Base-by-base conservation (phyloP, 2,329 filamentous ascomycete species). In the Xylariaceae sp. region DNA sequence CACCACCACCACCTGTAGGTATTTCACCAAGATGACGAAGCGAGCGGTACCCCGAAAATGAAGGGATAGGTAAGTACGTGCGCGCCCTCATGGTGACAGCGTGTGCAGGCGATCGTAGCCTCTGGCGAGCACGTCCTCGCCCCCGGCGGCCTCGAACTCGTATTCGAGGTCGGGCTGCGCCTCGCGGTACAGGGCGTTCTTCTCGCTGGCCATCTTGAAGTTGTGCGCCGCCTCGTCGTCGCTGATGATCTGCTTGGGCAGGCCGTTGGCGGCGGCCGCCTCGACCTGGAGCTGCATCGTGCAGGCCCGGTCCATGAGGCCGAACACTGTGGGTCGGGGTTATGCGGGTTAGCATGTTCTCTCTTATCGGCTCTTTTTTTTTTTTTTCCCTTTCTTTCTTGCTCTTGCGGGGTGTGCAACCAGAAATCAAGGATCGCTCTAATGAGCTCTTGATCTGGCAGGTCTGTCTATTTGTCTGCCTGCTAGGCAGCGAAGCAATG, bases 211-310 rank as follows among this genome's bases (percentile, higher is more conserved):
- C 60, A 61, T 61, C 40, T 43, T 50, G 52, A 63, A 67, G 48
- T 67, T 67, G 50, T 65, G 66, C 13, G 59, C 53, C 1, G 65
- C 67, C 51, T 70, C 68, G 38, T 67, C 64, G 28, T 67, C 62
- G 19, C 67, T 64, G 28, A 69, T 63, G 17, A 69, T 45, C 22
- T 55, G 55, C 63, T 70, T 71, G 43, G 13, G 13, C 9, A 73
- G 50, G 34, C 56, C 56, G 47, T 62, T 63, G 24, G 64, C 63
- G 2, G 73, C 76, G 0, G 85, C 83, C 0, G 83, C 82, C 64
- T 89, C 85, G 29, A 81, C 78, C 51, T 74, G 66, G 38, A 87
- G 65, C 64, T 89, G 84, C 24, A 85, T 74, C 42, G 79, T 72
- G 58, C 85, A 88, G 35, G 76, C 79, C 37, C 82, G 72, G 61